Evolutionary conservation across 179 eudicot species (phyloP).

Genomic region (Patellifolia procumbens): DNA sequence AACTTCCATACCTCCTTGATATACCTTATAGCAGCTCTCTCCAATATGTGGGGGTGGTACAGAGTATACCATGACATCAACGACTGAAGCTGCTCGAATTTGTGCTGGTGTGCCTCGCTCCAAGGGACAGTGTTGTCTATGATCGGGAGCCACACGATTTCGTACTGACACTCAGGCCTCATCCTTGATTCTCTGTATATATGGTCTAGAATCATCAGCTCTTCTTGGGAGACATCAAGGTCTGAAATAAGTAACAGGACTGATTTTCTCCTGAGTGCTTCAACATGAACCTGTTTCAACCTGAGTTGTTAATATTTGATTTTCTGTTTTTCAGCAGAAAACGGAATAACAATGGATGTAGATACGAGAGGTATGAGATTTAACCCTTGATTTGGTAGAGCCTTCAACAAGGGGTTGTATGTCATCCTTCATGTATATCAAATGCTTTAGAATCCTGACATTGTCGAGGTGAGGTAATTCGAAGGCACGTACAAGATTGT

Average conservation of each 20-base stretch:
- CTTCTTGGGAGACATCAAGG: constrained; percentile 57
- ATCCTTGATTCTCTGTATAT: constrained; percentile 50
- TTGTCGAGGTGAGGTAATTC: constrained; percentile 62
- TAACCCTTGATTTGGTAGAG: constrained; percentile 47
- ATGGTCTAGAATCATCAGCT: constrained; percentile 49
- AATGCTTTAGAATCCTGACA: constrained; percentile 53
- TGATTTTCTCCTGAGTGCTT: constrained; percentile 65
- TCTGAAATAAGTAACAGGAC: constrained; percentile 77
- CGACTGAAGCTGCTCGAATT: constrained; percentile 49
- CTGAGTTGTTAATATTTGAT: neutral
- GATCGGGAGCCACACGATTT: constrained; percentile 81
- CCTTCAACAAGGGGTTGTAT: constrained; percentile 55
- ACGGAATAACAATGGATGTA: neutral
- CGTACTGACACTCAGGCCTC: constrained; percentile 52
- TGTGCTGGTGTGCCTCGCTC: constrained; percentile 45
- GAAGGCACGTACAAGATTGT: constrained; percentile 51
- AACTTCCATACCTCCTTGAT: constrained; percentile 80
- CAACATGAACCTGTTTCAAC: constrained; percentile 56
- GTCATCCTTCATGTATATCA: constrained; percentile 65
- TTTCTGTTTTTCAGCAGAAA: neutral
- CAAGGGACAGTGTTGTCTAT: constrained; percentile 41
- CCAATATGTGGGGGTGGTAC: constrained; percentile 60
- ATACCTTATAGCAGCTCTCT: constrained; percentile 63
- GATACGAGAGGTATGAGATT: neutral
- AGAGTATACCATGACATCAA: constrained; percentile 78